Conservation (phyloP, 495 filamentous ascomycete species). For the Cairneyella variabilis region DNA sequence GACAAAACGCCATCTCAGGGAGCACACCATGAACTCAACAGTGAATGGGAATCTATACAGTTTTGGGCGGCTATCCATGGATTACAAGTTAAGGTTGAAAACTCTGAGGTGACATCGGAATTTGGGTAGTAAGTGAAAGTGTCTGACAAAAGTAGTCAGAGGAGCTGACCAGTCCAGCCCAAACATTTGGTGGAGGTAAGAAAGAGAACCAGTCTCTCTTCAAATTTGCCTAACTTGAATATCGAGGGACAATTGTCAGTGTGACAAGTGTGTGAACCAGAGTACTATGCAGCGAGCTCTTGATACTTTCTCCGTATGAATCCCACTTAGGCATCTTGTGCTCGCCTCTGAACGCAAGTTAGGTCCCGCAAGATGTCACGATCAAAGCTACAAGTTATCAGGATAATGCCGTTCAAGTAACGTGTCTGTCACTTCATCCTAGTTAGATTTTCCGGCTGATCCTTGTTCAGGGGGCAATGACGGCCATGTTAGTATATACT, state of each 20-base stretch:
- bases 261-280: slow-evolving; percentile 65
- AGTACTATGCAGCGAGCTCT: slow-evolving; percentile 72
- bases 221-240: background rate
- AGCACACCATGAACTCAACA: no score
- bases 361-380: slow-evolving; percentile 54
- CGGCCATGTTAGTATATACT: slow-evolving; percentile 52
- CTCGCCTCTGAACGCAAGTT: slow-evolving; percentile 24
- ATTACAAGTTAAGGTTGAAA: no score
- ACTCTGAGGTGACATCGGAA: no score
- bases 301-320: slow-evolving; percentile 63
- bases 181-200: slow-evolving; percentile 22
- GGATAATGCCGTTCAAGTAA: slow-evolving; percentile 22
- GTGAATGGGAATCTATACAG: no score
- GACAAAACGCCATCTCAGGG: no score
- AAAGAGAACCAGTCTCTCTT: background rate
- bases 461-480: no score
- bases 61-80: no score
- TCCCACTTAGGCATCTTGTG: background rate
- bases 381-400: slow-evolving; percentile 6
- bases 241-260: slow-evolving; percentile 78
- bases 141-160: no score
- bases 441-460: no score
- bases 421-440: slow-evolving; percentile 23
- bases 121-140: no score
- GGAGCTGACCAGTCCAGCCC: no score